Evolutionary conservation across 1,139 yeast genomes (phyloP), one percentile per base, ranked within the genome.

Genomic region (Zhuliangozyma blackwelliae): DNA sequence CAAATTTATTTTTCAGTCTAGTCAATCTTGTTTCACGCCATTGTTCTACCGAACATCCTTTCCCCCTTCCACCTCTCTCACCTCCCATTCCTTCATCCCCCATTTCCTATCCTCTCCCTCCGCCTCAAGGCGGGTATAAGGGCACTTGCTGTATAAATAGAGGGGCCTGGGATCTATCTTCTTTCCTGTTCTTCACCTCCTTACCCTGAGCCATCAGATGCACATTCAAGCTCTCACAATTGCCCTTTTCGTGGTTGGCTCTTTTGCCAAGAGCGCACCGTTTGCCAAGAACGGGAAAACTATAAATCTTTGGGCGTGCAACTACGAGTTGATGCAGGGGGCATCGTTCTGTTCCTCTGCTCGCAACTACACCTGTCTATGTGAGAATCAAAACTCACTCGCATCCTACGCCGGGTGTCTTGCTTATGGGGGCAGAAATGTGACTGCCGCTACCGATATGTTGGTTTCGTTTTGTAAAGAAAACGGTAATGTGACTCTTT

Each of bases 381-480:
- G 55, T 36, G 10, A 27, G 10, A 40, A 40, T 32, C 30, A 36
- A 16, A 40, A 41, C 33, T 46, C 48, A 1, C 33, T 46, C 8
- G 55, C 52, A 8, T 46, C 54, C 9, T 35, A 41, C 26, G 50
- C 51, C 27, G 56, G 56, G 8, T 51, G 56, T 34, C 35, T 40
- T 8, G 32, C 36, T 23, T 36, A 32, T 12, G 27, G 26, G 2
- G 25, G 37, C 11, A 38, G 41, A 31, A 23, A 33, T n/a, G 28
- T 31, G 1, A 34, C 35, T 5, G 33, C 7, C 31, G 37, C 10
- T 12, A 28, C 11, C 5, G 11, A n/a, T 25, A 10, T 25, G 10
- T 25, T 25, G 5, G 11, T 10, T 5, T 5, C 10, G 10, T 25
- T 10, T 25, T 25, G 27, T n/a, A 25, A 25, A 2, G 27, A 34